These are phyloP conservation scores for Aspergillus sojae DNA, from an alignment of 2,329 filamentous ascomycete species.

Conservation along the genomic window DNA sequence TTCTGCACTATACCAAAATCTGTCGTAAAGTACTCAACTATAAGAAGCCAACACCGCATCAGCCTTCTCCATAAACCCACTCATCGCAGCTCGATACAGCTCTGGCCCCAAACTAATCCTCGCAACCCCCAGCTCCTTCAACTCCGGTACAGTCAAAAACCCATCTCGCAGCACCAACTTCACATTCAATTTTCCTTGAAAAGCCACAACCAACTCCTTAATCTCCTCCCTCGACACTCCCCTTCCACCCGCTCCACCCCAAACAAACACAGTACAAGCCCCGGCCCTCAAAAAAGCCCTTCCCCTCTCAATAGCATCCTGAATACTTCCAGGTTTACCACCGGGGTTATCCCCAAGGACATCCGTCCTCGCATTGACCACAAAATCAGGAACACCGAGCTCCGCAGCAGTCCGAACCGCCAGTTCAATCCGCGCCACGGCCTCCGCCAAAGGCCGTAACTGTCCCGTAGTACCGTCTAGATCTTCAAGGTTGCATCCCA, in stretches of 20 bases:
- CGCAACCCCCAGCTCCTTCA: slow-evolving; percentile 55
- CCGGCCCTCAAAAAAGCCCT: slow-evolving; percentile 61
- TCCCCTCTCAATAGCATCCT: slow-evolving; percentile 57
- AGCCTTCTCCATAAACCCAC: slow-evolving; percentile 31
- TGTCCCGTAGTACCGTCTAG: slow-evolving; percentile 40
- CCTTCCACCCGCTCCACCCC: slow-evolving; percentile 54
- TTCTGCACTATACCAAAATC: not conserved
- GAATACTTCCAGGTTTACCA: slow-evolving; percentile 36
- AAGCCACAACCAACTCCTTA: slow-evolving; percentile 48
- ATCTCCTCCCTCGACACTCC: slow-evolving; percentile 52
- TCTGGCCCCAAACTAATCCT: slow-evolving; percentile 59
- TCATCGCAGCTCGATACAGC: slow-evolving; percentile 48
- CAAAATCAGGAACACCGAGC: slow-evolving; percentile 57
- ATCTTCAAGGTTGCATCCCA: slow-evolving; percentile 65
- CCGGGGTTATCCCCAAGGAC: slow-evolving; percentile 31
- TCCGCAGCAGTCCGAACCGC: slow-evolving; percentile 38
- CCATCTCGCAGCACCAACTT: slow-evolving; percentile 44
- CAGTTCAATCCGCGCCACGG: slow-evolving; percentile 50
- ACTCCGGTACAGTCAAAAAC: slow-evolving; percentile 46
- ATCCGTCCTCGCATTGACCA: slow-evolving; percentile 62
- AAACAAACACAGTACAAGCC: slow-evolving; percentile 63
- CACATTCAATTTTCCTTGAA: slow-evolving; percentile 56
- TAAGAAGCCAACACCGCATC: slow-evolving; percentile 26
- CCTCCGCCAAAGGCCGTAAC: slow-evolving; percentile 48
- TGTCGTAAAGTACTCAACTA: not conserved